Conservation (phyloP, 495 filamentous ascomycete species). For the Neurospora discreta region DNA sequence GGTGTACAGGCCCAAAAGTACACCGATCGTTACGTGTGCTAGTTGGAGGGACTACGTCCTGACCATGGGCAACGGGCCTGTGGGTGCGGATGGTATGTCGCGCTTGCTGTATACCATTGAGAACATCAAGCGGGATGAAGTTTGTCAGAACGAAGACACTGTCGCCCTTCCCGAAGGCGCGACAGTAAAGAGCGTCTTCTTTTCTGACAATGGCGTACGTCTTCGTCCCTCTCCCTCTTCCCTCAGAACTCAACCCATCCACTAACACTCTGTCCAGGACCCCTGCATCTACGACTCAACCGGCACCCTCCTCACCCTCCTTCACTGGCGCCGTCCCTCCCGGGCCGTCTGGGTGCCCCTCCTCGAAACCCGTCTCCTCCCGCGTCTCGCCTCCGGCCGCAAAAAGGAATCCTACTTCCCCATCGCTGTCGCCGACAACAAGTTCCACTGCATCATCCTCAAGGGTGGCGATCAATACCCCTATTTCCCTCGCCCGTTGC, state of each 20-base stretch:
- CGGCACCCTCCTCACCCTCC: slow-evolving; percentile 71
- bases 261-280: slow-evolving; percentile 30
- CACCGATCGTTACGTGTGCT: slow-evolving; percentile 79
- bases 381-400: slow-evolving; percentile 67
- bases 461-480: slow-evolving; percentile 89
- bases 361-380: slow-evolving; percentile 74
- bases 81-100: slow-evolving; percentile 63
- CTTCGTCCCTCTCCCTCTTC: background rate
- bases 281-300: slow-evolving; percentile 90
- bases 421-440: slow-evolving; percentile 80
- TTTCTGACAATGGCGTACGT: slow-evolving; percentile 60
- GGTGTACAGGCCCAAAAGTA: slow-evolving; percentile 82
- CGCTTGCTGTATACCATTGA: slow-evolving; percentile 78
- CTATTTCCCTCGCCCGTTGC: slow-evolving; percentile 86
- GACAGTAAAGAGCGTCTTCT: slow-evolving; percentile 72
- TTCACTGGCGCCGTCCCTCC: slow-evolving; percentile 79
- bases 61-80: slow-evolving; percentile 83
- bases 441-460: slow-evolving; percentile 97
- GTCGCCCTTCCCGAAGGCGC: slow-evolving; percentile 68
- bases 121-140: slow-evolving; percentile 86
- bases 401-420: slow-evolving; percentile 93
- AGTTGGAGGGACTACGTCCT: slow-evolving; percentile 91
- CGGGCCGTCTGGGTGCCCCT: slow-evolving; percentile 88
- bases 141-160: slow-evolving; percentile 83
- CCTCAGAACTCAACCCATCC: background rate